Conservation (phyloP, 2,329 filamentous ascomycete genomes). For the Trichoderma brevicompactum region DNA sequence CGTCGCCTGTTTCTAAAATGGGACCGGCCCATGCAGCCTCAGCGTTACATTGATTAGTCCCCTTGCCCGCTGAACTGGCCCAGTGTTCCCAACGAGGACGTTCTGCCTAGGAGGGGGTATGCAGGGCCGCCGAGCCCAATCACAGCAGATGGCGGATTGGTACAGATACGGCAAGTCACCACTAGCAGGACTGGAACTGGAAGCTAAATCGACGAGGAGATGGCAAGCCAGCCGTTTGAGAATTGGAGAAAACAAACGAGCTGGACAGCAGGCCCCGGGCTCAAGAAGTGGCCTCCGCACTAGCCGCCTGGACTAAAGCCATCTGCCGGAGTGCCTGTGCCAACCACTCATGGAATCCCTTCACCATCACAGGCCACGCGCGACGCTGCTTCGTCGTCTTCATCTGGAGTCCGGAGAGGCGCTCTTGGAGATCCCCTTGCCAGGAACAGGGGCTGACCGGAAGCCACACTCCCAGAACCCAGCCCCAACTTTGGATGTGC, state of each 20-base stretch:
- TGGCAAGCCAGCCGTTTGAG: neutral
- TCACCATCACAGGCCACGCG: constrained; percentile 1
- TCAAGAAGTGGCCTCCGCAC: constrained; percentile 25
- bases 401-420: constrained; percentile 23
- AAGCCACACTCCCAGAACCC: constrained; percentile 2
- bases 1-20: constrained; percentile 25
- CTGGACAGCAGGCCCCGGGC: constrained; percentile 9
- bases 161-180: constrained; percentile 23
- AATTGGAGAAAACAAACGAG: constrained; percentile 16
- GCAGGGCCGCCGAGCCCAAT: constrained; percentile 22
- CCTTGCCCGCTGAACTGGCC: constrained; percentile 3
- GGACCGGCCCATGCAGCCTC: constrained; percentile 21
- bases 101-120: constrained; percentile 12
- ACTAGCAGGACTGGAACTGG: constrained; percentile 12
- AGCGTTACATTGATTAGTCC: constrained; percentile 14
- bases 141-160: constrained; percentile 12
- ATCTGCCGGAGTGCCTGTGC: constrained; percentile 15
- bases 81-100: constrained; percentile 14
- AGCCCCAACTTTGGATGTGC: neutral
- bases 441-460: constrained; percentile 8
- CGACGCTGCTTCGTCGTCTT: constrained; percentile 18
- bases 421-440: neutral
- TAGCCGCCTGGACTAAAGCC: constrained; percentile 6
- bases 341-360: constrained; percentile 14
- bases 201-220: constrained; percentile 21